phyloP scores from a whole-genome alignment of 2,329 filamentous ascomycete genomes.

The Huntiella moniliformis region DNA sequence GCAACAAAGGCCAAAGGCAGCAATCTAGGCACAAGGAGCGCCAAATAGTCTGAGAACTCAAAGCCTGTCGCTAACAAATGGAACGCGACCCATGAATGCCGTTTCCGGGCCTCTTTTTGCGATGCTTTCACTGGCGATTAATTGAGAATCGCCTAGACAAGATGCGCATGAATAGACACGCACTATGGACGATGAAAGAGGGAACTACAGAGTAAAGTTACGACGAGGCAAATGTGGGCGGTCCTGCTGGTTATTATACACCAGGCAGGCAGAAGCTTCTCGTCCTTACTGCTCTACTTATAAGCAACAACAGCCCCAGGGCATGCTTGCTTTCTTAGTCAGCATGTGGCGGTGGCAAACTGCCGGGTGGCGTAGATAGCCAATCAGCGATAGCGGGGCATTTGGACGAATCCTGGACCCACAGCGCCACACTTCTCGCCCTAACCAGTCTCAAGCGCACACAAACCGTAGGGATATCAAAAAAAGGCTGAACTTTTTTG shows the following conservation, averaged over 20 bases:
- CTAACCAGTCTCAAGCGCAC: conserved; percentile 9
- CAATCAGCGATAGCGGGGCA: background rate
- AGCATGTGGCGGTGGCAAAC: background rate
- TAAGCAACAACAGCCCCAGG: conserved; percentile 2
- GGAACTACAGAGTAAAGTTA: conserved; percentile 3
- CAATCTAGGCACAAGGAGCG: background rate
- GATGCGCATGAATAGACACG: too few species aligned
- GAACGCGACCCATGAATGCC: too few species aligned
- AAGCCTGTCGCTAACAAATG: too few species aligned
- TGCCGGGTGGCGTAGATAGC: background rate
- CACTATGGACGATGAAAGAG: background rate
- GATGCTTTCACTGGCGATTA: background rate
- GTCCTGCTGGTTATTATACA: conserved; percentile 3
- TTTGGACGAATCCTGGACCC: conserved; percentile 1
- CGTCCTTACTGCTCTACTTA: background rate
- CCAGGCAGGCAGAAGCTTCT: conserved; percentile 9
- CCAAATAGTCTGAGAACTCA: background rate
- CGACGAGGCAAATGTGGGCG: background rate
- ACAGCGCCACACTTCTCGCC: conserved; percentile 5
- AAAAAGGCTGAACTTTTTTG: conserved; percentile 11
- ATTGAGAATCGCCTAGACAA: background rate
- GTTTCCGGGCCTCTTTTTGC: background rate
- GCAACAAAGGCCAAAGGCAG: too few species aligned
- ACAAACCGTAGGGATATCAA: conserved; percentile 8
- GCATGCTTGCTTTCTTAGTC: background rate